Percentiles rank a stretch among this genome's conserved stretches.
Evolutionary conservation across 805 yeast species (phyloP).

Genomic region (Vanderwaltozyma yarrowii): DNA sequence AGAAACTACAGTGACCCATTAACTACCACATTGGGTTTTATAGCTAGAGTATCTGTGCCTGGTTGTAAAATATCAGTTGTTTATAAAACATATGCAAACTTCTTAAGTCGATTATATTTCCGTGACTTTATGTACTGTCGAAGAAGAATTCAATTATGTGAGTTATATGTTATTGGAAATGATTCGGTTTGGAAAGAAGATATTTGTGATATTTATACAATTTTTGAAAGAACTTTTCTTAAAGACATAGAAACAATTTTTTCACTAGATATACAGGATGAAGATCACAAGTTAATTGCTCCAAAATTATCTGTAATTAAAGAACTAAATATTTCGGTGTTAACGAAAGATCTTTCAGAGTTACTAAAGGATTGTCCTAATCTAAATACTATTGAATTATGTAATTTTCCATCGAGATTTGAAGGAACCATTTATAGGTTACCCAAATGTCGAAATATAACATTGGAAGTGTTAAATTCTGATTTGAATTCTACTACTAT

Average conservation of each 20-base stretch:
- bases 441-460: slow-evolving; percentile 16
- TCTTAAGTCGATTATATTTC: slow-evolving; percentile 21
- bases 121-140: slow-evolving; percentile 10
- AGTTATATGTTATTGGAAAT: slow-evolving; percentile 20
- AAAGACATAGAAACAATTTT: slow-evolving; percentile 12
- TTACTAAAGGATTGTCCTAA: slow-evolving; percentile 11
- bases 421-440: slow-evolving; percentile 6
- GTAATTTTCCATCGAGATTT: slow-evolving; percentile 13
- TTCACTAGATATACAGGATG: slow-evolving; percentile 14
- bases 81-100: slow-evolving; percentile 16
- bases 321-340: slow-evolving; percentile 7
- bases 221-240: slow-evolving; percentile 18
- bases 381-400: slow-evolving; percentile 11
- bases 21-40: slow-evolving; percentile 6
- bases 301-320: slow-evolving; percentile 11
- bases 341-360: slow-evolving; percentile 5
- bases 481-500: slow-evolving; percentile 10
- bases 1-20: slow-evolving; percentile 17
- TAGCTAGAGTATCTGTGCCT: slow-evolving; percentile 5
- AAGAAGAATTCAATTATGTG: slow-evolving; percentile 11
- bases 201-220: slow-evolving; percentile 17
- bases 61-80: slow-evolving; percentile 16
- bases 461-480: slow-evolving; percentile 14
- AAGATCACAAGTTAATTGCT: slow-evolving; percentile 10
- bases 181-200: slow-evolving; percentile 2